These are phyloP conservation scores for Puccinia coronata DNA, from an alignment of 1,284 basidiomycete genomes.

Conservation along the genomic window DNA sequence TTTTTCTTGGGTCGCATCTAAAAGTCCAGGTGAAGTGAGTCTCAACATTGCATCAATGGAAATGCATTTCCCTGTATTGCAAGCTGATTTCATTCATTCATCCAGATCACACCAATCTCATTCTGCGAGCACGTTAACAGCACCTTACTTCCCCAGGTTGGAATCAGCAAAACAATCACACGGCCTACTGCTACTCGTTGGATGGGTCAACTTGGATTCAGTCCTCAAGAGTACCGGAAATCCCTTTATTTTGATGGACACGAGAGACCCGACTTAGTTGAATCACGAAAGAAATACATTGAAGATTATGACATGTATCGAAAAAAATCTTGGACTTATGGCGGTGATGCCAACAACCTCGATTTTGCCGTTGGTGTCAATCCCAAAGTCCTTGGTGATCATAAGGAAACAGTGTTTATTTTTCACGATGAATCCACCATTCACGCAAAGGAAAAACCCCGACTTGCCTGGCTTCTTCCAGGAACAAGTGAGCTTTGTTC, in stretches of 20 bases:
- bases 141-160: neutral
- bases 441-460: slow-evolving; percentile 1
- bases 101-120: neutral
- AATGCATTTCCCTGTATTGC: neutral
- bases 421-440: slow-evolving; percentile 2
- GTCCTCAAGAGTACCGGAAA: neutral
- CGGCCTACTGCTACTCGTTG: neutral
- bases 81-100: neutral
- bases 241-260: slow-evolving; percentile 4
- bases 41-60: neutral
- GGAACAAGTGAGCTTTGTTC: neutral
- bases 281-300: slow-evolving; percentile 8
- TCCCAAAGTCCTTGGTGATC: neutral
- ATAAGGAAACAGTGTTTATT: neutral
- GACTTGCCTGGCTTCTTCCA: neutral
- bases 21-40: slow-evolving; percentile 10
- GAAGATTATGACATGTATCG: neutral
- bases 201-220: neutral
- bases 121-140: neutral
- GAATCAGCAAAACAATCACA: neutral
- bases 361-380: neutral
- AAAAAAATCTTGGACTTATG: neutral
- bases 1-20: neutral
- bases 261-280: neutral
- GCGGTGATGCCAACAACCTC: neutral